Base-by-base conservation (phyloP, 768 basidiomycete species). In the Pholiota microspora region DNA sequence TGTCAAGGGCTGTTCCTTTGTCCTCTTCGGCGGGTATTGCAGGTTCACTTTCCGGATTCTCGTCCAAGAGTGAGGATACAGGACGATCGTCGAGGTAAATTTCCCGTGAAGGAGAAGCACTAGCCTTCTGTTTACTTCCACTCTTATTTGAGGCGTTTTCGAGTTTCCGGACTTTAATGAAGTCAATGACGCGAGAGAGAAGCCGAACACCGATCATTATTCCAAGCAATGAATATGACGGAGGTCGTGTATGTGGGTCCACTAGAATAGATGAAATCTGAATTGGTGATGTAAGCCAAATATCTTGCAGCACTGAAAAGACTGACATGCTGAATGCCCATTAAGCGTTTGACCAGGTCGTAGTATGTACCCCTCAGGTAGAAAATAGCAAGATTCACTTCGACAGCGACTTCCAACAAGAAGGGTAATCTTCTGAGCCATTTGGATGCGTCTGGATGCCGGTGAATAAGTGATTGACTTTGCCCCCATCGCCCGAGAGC, bases 201-300 rank as follows among this genome's bases (percentile, higher is more conserved):
- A 92, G 78, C 50, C 89, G 77, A 29, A 86, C 66, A 25, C 76
- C 71, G 27, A 94, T 80, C 49, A 94, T 75, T 35, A 92, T 72
- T 10, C 92, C 92, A 4, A 94, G 78, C 16, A 94, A 68, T n/a
- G 91, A 87, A 69, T 94, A 94, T 13, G 92, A 93, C 5, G 92
- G 92, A 7, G 89, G 86, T 46, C 85, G 79, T 8, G 77, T 74
- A 65, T 88, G 82, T 18, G 88, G 90, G 61, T 89, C 79, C 59
- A 84, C 79, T 1, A 85, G 86, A 47, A 79, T 78, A 10, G 86
- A 82, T 2, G 92, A 89, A n/a, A 92, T 67, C 92, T 94, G 45
- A 38, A 28, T n/a, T 34, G 34, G 51, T 27, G 47, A 4, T 49
- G 42, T 25, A 32, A 31, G 40, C 16, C 7, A 32, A 24, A 36